Percentiles rank a stretch among this genome's conserved stretches.
These are phyloP conservation scores for Entamoeba invadens DNA, from an alignment of 208 protist species.

Conservation along the genomic window DNA sequence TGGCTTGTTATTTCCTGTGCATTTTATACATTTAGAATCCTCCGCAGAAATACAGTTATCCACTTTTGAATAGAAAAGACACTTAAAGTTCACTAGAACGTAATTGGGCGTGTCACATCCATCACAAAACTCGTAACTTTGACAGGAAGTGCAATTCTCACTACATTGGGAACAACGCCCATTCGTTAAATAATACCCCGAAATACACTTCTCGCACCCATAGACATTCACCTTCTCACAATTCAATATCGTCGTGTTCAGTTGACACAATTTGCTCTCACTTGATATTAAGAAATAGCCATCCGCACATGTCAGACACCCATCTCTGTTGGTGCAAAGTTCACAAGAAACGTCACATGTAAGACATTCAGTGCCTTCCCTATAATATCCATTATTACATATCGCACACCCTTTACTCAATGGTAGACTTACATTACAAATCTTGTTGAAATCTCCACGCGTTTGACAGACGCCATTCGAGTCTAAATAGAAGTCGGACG, in stretches of 20 bases:
- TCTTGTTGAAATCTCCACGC: neutral
- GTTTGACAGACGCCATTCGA: neutral
- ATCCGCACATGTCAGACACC: neutral
- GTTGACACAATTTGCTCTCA: neutral
- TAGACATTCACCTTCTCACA: neutral
- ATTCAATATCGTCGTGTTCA: neutral
- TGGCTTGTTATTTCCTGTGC: neutral
- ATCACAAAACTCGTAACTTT: neutral
- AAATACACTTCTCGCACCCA: neutral
- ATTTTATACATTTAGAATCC: neutral
- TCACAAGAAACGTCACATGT: neutral
- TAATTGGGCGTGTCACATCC: neutral
- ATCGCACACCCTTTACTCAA: neutral
- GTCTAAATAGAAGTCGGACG: too few species aligned
- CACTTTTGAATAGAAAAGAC: neutral
- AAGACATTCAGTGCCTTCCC: neutral
- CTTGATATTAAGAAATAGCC: neutral
- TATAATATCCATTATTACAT: neutral
- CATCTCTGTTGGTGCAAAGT: neutral
- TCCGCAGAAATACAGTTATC: neutral
- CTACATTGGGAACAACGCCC: neutral
- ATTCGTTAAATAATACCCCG: neutral
- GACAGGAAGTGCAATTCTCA: neutral
- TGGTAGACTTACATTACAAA: neutral
- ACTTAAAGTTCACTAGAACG: neutral